Base-by-base conservation (phyloP, 2,329 filamentous ascomycete genomes). In the Xylariales sp. region DNA sequence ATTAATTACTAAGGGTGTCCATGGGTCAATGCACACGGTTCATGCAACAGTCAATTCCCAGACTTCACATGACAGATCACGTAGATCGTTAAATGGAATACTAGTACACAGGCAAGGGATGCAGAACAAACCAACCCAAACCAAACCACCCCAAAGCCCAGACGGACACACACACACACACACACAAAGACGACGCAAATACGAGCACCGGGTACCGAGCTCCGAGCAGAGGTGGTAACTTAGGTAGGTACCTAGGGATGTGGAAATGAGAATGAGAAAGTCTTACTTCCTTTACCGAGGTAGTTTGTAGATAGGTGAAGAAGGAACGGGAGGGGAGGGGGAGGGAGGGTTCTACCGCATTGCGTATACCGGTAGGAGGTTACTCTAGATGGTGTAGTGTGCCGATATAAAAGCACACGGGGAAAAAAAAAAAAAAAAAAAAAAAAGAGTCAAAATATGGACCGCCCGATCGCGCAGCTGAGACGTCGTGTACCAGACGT, bases 391-490 rank as follows among this genome's bases (percentile, higher is more conserved):
- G 23, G 23, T 23, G 23, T 34, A 48, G 5, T n/a, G 18, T 18
- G 14, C n/a, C 36, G 9, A 28, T 4, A 43, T 32, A 12, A 23
- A 52, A 30, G 18, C 43, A 39, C n/a, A 41, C 39, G 41, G 43
- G n/a, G 16, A 34, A n/a, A 18, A 45, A 12, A 1, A 61, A 54
- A 39, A 28, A 9, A 36, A 3, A 28, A 45, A 9, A 52, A 6
- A n/a, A 32, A 32, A 18, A 32, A 18, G 12, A 30, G 28, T 23
- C 32, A 41, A 30, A 53, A 28, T 54, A 36, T 18, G 49, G 53
- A 36, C 62, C 23, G 23, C 23, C 23, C 62, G 62, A 65, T 65
- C 41, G 45, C 62, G 56, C 62, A 60, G 62, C 39, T 56, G 43
- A 58, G 55, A 18, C 55, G 14, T 32, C 14, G 43, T 34, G 23